Base-by-base conservation (phyloP, 805 yeast genomes). In the Ogataea ramenticola region DNA sequence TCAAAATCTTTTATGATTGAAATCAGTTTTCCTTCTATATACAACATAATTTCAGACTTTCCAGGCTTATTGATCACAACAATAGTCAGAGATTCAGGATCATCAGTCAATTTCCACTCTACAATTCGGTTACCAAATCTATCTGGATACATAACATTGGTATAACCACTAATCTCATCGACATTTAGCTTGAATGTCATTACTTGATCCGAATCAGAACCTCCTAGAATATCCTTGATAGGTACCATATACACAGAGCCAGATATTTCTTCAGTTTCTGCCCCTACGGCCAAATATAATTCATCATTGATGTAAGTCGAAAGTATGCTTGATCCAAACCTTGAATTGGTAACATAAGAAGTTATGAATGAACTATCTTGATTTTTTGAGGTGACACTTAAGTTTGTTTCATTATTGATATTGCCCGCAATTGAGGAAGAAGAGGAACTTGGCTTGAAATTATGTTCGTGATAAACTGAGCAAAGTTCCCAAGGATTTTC, bases 31-130 rank as follows among this genome's bases (percentile, higher is more conserved):
- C 44, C 47, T 1, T 42, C 37, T 1, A 35, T 36, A 46, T 60
- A 75, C 7, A 77, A 44, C 39, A 68, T 66, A 1, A 80, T 40
- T 1, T 53, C 47, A 4, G 80, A 75, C 0, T 55, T 35, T 0
- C 86, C 85, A 0, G 86, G 84, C 42, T 74, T 70, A 1, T 77
- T 57, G 4, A 77, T 66, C 0, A 72, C 66, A 8, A 79, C 55
- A 40, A 67, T 24, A 24, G 10, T 24, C 10, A 24, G 27, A 7
- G 27, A 65, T 10, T 70, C 64, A n/a, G 24, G 4, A 1, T 53
- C 31, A 4, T 56, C 65, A 6, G 55, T 45, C 0, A 65, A 17
- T 1, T 45, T 52, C 47, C 68, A 60, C 1, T 50, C 50, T 0
- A 61, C 58, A 36, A 75, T 47, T 2, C 61, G 50, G 0, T 64